Evolutionary conservation across 1,284 basidiomycete genomes (phyloP), one percentile per base, ranked within the genome.

Genomic region (Athelia psychrophila): DNA sequence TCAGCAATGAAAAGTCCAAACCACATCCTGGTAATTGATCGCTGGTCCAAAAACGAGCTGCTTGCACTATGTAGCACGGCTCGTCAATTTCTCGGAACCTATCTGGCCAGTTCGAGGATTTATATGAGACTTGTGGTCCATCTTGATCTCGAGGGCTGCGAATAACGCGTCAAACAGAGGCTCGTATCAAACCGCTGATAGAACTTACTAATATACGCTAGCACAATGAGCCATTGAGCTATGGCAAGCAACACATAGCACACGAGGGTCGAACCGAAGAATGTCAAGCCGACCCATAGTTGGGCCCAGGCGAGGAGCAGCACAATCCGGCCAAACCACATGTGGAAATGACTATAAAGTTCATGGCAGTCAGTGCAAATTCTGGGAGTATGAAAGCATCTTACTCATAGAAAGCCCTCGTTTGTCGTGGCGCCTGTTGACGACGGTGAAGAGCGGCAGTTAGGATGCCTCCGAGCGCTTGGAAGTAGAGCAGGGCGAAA

Each of bases 401-500:
- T 6, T n/a, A 42, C 38, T 42, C 38, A 42, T 6, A 9, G 38
- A 42, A 42, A 6, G 38, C 20, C n/a, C 38, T 42, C n/a, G 5
- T n/a, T 5, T 6, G 5, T 6, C 38, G 16, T n/a, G 38, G 38
- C n/a, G 6, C 20, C 38, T n/a, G 16, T 42, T 42, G 38, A 6
- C 16, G 38, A 42, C 38, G 38, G n/a, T 42, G 38, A 22, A 42
- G 20, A 22, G n/a, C n/a, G 16, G 38, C 6, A 22, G n/a, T 42
- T 5, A 9, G 5, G 20, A 42, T 42, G n/a, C 38, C 38, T n/a
- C 16, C n/a, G n/a, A 42, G 20, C 9, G 20, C 16, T 22, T 42
- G 38, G 38, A 42, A 42, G n/a, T 18, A 42, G n/a, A 42, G n/a
- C 38, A 42, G 38, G 20, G 38, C 38, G 38, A 42, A 42, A n/a